Evolutionary conservation across 73 alveolate genomes (phyloP).

Genomic region (Symbiodinium pilosum): DNA sequence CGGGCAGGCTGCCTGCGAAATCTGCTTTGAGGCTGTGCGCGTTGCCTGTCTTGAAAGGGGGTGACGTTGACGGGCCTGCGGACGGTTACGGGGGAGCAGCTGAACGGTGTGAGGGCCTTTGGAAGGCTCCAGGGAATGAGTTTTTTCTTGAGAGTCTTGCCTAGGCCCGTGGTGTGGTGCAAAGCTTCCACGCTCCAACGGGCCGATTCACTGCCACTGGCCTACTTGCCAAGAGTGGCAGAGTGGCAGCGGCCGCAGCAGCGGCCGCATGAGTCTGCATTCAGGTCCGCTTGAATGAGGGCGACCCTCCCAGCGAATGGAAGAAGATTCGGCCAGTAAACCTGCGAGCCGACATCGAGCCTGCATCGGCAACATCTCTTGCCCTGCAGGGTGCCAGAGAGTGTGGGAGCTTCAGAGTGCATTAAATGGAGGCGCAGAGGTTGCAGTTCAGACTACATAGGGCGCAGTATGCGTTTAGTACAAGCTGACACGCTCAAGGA

Average conservation of each 20-base stretch:
- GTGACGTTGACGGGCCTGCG: constrained; percentile 42
- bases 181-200: constrained; percentile 43
- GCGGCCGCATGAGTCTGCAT: not conserved
- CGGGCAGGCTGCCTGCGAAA: too few relatives aligned
- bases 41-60: not conserved
- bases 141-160: not conserved
- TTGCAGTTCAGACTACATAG: not conserved
- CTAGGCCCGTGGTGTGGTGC: not conserved
- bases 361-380: constrained; percentile 12
- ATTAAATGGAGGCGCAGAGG: not conserved
- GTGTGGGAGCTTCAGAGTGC: constrained; percentile 27
- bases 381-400: constrained; percentile 68
- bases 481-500: constrained; percentile 17
- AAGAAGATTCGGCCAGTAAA: constrained; percentile 44
- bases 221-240: not conserved
- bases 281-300: constrained; percentile 32
- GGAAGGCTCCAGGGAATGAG: too few relatives aligned
- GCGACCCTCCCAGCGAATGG: constrained; percentile 78
- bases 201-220: constrained; percentile 59
- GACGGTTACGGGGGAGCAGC: constrained; percentile 23
- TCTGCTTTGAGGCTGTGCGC: not conserved
- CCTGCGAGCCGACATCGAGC: constrained; percentile 23
- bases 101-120: constrained; percentile 21
- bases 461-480: not conserved
- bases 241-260: not conserved